These are phyloP conservation scores for Naganishia vishniacii DNA, from an alignment of 768 basidiomycete genomes.

Conservation along the genomic window DNA sequence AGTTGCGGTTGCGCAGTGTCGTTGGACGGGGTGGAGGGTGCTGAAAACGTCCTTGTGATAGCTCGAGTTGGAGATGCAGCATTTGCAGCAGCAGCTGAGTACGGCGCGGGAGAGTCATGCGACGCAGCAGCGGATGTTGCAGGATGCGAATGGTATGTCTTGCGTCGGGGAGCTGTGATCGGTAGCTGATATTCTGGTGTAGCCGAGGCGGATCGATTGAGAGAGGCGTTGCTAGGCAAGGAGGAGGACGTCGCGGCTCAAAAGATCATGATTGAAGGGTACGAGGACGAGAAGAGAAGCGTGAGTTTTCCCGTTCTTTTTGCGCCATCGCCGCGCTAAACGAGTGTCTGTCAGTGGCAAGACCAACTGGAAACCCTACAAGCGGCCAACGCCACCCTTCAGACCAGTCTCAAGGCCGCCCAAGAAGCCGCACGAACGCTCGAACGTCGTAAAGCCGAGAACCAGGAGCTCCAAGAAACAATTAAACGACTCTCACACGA, in stretches of 20 bases:
- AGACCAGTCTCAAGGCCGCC: slow-evolving; percentile 3
- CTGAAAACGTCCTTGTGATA: background rate
- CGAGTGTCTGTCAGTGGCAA: background rate
- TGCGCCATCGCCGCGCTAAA: background rate
- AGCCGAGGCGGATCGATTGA: slow-evolving; percentile 10
- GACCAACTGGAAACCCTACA: slow-evolving; percentile 15
- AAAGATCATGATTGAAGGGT: background rate
- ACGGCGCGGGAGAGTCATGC: background rate
- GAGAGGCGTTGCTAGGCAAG: slow-evolving; percentile 5
- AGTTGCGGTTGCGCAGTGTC: background rate
- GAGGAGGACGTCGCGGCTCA: slow-evolving; percentile 9
- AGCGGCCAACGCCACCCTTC: slow-evolving; percentile 15
- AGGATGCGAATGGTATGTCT: slow-evolving; percentile 13
- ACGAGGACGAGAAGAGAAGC: slow-evolving; percentile 13
- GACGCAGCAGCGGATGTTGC: slow-evolving; percentile 12
- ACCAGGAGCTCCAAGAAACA: slow-evolving; percentile 11
- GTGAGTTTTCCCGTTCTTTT: background rate
- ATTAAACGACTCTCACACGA: slow-evolving; percentile 9
- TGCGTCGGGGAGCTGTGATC: background rate
- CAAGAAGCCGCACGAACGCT: slow-evolving; percentile 14
- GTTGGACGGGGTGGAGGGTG: background rate
- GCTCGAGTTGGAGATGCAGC: slow-evolving; percentile 21
- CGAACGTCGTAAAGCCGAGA: slow-evolving; percentile 14
- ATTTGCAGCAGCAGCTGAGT: slow-evolving; percentile 15
- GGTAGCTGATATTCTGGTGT: background rate